These are phyloP conservation scores for Didymella pomorum DNA, from an alignment of 2,329 filamentous ascomycete species.

Conservation along the genomic window DNA sequence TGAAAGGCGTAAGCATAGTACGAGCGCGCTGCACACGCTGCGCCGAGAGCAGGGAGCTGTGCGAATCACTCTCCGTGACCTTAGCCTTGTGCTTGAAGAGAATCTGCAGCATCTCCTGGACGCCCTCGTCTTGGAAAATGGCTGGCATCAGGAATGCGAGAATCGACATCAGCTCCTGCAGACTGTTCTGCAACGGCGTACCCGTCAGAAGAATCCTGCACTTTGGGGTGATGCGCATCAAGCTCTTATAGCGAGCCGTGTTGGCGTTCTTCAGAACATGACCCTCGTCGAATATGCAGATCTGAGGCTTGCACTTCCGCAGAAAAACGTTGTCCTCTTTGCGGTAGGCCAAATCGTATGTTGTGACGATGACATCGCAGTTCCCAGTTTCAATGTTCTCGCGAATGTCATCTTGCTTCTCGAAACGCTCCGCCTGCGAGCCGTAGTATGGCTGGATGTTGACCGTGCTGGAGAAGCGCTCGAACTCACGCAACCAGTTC, in stretches of 20 bases:
- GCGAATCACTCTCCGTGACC: slow-evolving; percentile 72
- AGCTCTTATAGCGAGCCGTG: slow-evolving; percentile 80
- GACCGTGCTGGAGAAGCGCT: slow-evolving; percentile 81
- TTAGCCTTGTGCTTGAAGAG: slow-evolving; percentile 94
- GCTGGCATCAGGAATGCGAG: slow-evolving; percentile 92
- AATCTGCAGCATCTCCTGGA: slow-evolving; percentile 77
- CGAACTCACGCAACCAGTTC: slow-evolving; percentile 93
- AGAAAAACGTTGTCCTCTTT: slow-evolving; percentile 70
- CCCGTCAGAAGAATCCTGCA: slow-evolving; percentile 89
- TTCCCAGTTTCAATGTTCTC: slow-evolving; percentile 63
- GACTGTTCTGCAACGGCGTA: slow-evolving; percentile 92
- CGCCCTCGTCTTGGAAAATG: slow-evolving; percentile 73
- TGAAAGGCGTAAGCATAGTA: slow-evolving; percentile 93
- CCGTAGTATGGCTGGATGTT: slow-evolving; percentile 78
- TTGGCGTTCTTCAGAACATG: slow-evolving; percentile 90
- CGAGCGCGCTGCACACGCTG: slow-evolving; percentile 87
- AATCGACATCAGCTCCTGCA: slow-evolving; percentile 88
- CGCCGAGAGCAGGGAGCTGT: slow-evolving; percentile 83
- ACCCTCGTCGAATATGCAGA: slow-evolving; percentile 89
- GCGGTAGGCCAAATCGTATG: slow-evolving; percentile 70
- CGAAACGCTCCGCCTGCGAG: slow-evolving; percentile 69
- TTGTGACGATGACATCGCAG: slow-evolving; percentile 76
- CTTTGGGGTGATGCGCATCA: slow-evolving; percentile 78
- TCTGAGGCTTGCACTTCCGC: slow-evolving; percentile 62
- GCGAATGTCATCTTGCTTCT: slow-evolving; percentile 72